These are phyloP conservation scores for Diplocarpon rosae DNA, from an alignment of 2,329 filamentous ascomycete species.

Conservation along the genomic window DNA sequence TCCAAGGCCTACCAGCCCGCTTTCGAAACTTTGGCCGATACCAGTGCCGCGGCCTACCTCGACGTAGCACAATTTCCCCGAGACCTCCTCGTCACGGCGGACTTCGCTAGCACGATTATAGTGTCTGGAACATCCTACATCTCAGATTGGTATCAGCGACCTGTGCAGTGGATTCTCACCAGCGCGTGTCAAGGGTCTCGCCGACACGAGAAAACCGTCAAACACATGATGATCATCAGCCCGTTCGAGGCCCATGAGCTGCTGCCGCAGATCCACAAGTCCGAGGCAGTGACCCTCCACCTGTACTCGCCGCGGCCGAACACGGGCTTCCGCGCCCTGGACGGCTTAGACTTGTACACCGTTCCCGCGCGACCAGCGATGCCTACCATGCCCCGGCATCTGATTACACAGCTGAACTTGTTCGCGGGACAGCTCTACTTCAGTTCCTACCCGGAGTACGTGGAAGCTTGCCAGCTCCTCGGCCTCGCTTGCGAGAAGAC, in stretches of 20 bases:
- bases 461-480: constrained; percentile 33
- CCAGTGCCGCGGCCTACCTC: constrained; percentile 31
- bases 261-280: constrained; percentile 30
- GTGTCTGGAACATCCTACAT: background rate
- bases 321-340: constrained; percentile 30
- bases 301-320: constrained; percentile 39
- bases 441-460: constrained; percentile 41
- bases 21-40: constrained; percentile 33
- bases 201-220: background rate
- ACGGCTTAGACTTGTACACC: constrained; percentile 36
- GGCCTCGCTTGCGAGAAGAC: constrained; percentile 32
- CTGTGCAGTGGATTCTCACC: constrained; percentile 44
- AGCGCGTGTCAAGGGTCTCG: constrained; percentile 9
- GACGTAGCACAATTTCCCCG: constrained; percentile 24
- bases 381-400: constrained; percentile 12
- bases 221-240: constrained; percentile 39
- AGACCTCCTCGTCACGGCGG: constrained; percentile 36
- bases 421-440: constrained; percentile 62
- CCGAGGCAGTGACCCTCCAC: constrained; percentile 33
- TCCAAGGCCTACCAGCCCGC: constrained; percentile 33
- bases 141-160: constrained; percentile 39
- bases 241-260: constrained; percentile 48
- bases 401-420: constrained; percentile 43
- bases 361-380: constrained; percentile 21
- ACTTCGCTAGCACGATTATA: constrained; percentile 39